Evolutionary conservation across 164 flowering plant species (phyloP), one percentile per base, ranked within the genome.

Genomic region (Cinnamomum micranthum): DNA sequence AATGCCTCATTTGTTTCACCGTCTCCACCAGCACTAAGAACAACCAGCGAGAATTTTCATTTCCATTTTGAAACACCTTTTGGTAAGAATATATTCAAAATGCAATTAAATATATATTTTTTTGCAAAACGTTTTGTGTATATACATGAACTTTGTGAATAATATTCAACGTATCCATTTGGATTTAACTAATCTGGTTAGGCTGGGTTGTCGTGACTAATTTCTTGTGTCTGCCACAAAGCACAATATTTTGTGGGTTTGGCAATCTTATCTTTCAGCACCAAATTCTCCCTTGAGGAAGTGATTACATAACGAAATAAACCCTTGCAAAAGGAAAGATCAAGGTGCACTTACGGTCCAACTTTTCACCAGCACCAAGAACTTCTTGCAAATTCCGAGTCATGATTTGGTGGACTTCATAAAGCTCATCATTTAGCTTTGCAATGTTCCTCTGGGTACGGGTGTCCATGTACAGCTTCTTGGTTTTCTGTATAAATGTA

Each of bases 311-410:
- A 15, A 55, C 2, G 20, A 55, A 55, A 55, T 22, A 33, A 15
- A 28, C 28, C 28, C 60, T 22, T 51, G 72, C 31, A 70, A 50
- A 47, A 71, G 22, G 51, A 74, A 70, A 28, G 14, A n/a, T 59
- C 31, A 74, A 50, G 24, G 17, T 14, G 52, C 31, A 79, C 95
- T 89, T 87, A 92, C 98, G 94, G 78, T 93, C 98, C 84, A 93
- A 79, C 77, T 93, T 92, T 88, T 93, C 97, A 77, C 97, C 98
- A 77, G 90, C 98, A 72, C 98, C 98, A 80, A 93, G 95, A 74
- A 93, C 97, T 82, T 93, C 98, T 81, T 93, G 98, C 11, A 93
- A 92, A 88, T 93, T 93, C 62, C 95, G 95, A 69, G 98, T 93
- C 98, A 90, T 93, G 76, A 93, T 90, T 78, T 93, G 97, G 86